Percentiles rank a stretch among this genome's conserved stretches.
Evolutionary conservation across 257 asterid genomes (phyloP).

Genomic region (Apocynum venetum): DNA sequence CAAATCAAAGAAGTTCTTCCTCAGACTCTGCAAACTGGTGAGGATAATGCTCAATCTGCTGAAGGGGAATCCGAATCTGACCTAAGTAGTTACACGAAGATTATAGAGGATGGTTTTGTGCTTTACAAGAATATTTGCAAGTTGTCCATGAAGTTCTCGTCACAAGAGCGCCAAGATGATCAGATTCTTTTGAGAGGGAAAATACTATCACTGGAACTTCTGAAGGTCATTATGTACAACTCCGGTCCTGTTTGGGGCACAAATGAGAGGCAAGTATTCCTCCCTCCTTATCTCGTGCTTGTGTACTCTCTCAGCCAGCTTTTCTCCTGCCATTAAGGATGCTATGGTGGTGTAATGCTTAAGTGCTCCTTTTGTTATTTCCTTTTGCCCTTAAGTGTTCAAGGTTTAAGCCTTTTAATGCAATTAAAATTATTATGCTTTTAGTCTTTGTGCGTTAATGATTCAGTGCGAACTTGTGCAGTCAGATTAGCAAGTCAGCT

Average conservation of each 20-base stretch:
- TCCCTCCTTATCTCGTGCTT: neutral
- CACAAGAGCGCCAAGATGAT: constrained; percentile 84
- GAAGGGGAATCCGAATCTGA: constrained; percentile 36
- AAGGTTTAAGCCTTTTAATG: neutral
- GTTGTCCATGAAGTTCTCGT: constrained; percentile 89
- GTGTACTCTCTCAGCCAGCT: too few species aligned
- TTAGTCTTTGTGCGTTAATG: too few species aligned
- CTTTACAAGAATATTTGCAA: constrained; percentile 94
- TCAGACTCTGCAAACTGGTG: constrained; percentile 8
- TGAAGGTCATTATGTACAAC: constrained; percentile 82
- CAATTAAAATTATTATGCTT: neutral
- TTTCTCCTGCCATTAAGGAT: neutral
- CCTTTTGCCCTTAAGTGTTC: neutral
- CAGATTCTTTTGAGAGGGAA: constrained; percentile 94
- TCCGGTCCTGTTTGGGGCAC: constrained; percentile 92
- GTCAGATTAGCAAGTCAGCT: neutral
- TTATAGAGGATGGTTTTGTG: constrained; percentile 86
- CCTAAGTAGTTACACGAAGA: constrained; percentile 54
- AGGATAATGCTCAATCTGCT: constrained; percentile 29
- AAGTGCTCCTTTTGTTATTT: neutral
- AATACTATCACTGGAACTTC: constrained; percentile 86
- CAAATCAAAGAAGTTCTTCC: constrained; percentile 66
- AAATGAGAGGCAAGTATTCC: constrained; percentile 68
- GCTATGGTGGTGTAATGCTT: neutral
- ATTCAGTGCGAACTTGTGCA: too few species aligned